Evolutionary conservation across 2,329 filamentous ascomycete genomes (phyloP), one percentile per base, ranked within the genome.

Genomic region (Arthrobotrys iridis): DNA sequence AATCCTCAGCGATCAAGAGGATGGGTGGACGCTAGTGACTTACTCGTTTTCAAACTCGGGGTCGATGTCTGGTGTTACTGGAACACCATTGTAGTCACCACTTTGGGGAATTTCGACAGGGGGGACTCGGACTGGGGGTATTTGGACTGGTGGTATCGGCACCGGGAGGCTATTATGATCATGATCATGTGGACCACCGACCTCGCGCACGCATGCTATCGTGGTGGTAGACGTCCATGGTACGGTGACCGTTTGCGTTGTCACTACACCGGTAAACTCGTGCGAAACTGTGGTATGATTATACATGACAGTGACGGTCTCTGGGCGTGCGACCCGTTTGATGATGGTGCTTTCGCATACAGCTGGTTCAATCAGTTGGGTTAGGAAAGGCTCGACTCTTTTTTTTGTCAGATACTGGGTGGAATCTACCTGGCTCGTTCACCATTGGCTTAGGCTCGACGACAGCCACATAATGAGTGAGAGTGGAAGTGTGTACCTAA

Each of bases 321-420:
- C 46, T 28, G 46, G 46, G 46, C 46, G 46, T 30, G 46, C 20
- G 4, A 52, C 46, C 46, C 46, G 46, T 33, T 52, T 52, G 24
- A 52, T 52, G 46, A 52, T 52, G 46, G 46, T 52, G 46, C 46
- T 52, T 52, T 52, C 46, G 46, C 46, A 52, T n/a, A 52, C 46
- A 28, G 46, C 46, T 52, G 24, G 46, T 28, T 52, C n/a, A 52
- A 28, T 52, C 46, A 30, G 46, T 52, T 52, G 10, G 46, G 46
- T 52, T 52, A 52, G 46, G 46, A 52, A 52, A 8, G 46, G 22
- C 7, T 52, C 46, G 46, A 52, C 22, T 52, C 46, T 33, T 52
- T 52, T 24, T 52, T 52, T 52, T 52, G 24, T 52, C 46, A 52
- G 24, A 52, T 28, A 52, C 22, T 52, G 24, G 46, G 30, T 28